Percentiles rank a stretch among this genome's conserved stretches.
phyloP scores from a whole-genome alignment of 139 green algal species.

The Micractinium conductrix region DNA sequence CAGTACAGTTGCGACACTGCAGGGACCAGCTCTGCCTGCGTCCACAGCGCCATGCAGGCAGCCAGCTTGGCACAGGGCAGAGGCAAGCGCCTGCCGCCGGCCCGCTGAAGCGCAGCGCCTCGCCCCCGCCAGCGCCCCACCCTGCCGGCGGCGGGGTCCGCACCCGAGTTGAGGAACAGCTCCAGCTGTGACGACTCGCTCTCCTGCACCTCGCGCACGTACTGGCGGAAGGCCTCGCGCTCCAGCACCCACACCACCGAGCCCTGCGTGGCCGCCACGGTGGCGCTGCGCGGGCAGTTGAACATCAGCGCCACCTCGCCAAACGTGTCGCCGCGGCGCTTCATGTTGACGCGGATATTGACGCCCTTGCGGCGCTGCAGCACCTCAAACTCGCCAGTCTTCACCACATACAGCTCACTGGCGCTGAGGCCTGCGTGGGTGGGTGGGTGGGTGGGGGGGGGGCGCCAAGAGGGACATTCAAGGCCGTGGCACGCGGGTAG shows the following conservation, averaged over 20 bases:
- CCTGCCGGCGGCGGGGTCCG: background rate
- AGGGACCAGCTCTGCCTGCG: background rate
- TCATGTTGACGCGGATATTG: conserved; percentile 92
- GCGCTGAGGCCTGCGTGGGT: conserved; percentile 69
- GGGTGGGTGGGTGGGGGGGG: too few relatives aligned
- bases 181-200: conserved; percentile 78
- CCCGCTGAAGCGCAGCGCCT: too few relatives aligned
- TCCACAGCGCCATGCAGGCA: background rate
- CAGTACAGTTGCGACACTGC: too few relatives aligned
- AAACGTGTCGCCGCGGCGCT: conserved; percentile 88
- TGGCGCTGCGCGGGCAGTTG: conserved; percentile 81
- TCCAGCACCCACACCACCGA: conserved; percentile 92
- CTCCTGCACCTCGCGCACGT: conserved; percentile 75
- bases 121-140: background rate
- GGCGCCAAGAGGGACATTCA: too few relatives aligned
- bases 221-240: conserved; percentile 82
- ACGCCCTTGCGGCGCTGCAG: conserved; percentile 84
- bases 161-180: conserved; percentile 88
- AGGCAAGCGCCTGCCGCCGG: too few relatives aligned
- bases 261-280: conserved; percentile 88
- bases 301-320: conserved; percentile 95
- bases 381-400: conserved; percentile 93
- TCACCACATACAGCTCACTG: conserved; percentile 94
- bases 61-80: too few relatives aligned
- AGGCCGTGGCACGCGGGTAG: too few relatives aligned